Evolutionary conservation across 176 grass and related monocot species (phyloP).

Genomic region (Raddia guianensis): DNA sequence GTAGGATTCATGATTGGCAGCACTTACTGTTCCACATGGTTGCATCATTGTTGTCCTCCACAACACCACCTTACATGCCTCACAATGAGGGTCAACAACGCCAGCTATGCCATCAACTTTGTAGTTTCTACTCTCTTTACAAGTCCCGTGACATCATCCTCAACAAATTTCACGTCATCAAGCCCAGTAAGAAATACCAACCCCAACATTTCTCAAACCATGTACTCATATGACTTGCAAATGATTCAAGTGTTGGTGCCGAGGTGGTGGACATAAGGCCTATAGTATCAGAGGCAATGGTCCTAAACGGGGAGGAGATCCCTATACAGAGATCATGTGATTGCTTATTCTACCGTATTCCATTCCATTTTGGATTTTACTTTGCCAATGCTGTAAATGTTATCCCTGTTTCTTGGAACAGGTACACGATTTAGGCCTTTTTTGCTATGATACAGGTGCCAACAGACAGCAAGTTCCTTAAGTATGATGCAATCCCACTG

Average conservation of each 20-base stretch:
- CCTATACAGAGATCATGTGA: slow-evolving; percentile 61
- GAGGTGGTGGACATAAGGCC: slow-evolving; percentile 37
- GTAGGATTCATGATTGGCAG: too few relatives aligned
- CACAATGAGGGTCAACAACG: slow-evolving; percentile 31
- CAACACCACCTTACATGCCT: slow-evolving; percentile 38
- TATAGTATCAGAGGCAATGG: slow-evolving; percentile 53
- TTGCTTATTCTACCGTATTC: slow-evolving; percentile 3
- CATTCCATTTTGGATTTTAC: not conserved
- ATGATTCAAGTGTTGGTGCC: not conserved
- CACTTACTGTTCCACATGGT: slow-evolving; percentile 38
- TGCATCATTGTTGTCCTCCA: slow-evolving; percentile 54
- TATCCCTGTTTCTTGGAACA: slow-evolving; percentile 18
- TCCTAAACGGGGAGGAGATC: slow-evolving; percentile 60
- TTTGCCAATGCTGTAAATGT: not conserved
- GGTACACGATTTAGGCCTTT: slow-evolving; percentile 75
- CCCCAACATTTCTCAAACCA: not conserved
- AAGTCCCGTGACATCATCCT: slow-evolving; percentile 51
- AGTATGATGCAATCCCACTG: slow-evolving; percentile 55
- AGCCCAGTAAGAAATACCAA: slow-evolving; percentile 32
- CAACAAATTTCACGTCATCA: slow-evolving; percentile 58
- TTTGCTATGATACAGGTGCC: slow-evolving; percentile 51
- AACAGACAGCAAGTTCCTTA: slow-evolving; percentile 57
- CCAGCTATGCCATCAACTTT: too few relatives aligned
- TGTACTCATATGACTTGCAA: not conserved
- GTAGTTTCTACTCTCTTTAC: slow-evolving; percentile 20